These are phyloP conservation scores for Colletotrichum siamense DNA, from an alignment of 2,329 filamentous ascomycete genomes.

Conservation along the genomic window DNA sequence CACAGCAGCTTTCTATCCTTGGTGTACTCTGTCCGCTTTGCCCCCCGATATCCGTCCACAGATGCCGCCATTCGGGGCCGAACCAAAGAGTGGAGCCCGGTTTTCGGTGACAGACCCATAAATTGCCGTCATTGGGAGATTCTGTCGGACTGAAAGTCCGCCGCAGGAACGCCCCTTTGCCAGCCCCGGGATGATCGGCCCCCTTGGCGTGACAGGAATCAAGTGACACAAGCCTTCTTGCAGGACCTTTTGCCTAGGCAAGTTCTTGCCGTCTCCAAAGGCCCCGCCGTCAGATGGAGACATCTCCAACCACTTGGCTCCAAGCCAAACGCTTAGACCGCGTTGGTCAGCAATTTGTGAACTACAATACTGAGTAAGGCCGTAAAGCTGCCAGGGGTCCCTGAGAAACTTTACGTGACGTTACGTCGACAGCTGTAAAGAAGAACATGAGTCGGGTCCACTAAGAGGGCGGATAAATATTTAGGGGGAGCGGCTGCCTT, in stretches of 20 bases:
- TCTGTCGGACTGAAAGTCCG: background rate
- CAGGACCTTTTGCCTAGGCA: background rate
- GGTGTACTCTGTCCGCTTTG: background rate
- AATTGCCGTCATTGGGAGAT: background rate
- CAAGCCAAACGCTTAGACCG: background rate
- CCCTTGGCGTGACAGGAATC: background rate
- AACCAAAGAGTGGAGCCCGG: background rate
- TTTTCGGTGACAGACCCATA: background rate
- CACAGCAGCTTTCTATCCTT: background rate
- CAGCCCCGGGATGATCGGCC: background rate
- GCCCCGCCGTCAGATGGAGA: background rate
- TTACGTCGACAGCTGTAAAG: background rate
- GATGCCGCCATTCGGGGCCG: background rate
- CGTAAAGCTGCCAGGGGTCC: background rate
- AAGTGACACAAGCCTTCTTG: background rate
- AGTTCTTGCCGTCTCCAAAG: background rate
- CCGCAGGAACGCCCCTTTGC: background rate
- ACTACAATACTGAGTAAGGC: background rate
- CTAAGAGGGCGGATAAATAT: background rate
- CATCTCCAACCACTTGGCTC: background rate
- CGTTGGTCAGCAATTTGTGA: background rate
- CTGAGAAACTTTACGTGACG: background rate
- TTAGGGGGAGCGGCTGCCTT: background rate
- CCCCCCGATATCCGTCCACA: background rate
- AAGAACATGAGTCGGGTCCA: background rate